These are phyloP conservation scores for Rhodotorula mucilaginosa DNA, from an alignment of 1,284 basidiomycete genomes.

Conservation along the genomic window DNA sequence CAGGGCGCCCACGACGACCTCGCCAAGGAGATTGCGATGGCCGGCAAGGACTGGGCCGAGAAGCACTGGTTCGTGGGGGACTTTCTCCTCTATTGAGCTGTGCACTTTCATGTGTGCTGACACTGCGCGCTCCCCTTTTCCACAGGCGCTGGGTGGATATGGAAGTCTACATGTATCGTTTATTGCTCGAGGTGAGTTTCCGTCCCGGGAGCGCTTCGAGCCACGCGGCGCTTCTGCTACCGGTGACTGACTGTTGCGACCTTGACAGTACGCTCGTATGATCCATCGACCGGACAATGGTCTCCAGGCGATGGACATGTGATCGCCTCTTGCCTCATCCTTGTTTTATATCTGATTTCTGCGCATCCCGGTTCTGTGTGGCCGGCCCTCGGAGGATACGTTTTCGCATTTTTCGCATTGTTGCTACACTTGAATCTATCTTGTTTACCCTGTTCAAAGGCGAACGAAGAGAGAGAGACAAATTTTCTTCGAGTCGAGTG, in stretches of 20 bases:
- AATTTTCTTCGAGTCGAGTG: too few relatives aligned
- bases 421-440: background rate
- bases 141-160: slow-evolving; percentile 24
- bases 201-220: background rate
- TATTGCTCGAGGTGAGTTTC: slow-evolving; percentile 30
- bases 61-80: slow-evolving; percentile 49
- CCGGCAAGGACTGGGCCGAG: slow-evolving; percentile 51
- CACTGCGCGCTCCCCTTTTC: background rate
- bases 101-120: background rate
- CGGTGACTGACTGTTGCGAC: too few relatives aligned
- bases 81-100: slow-evolving; percentile 41
- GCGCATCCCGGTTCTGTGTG: background rate
- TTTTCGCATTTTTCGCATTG: too few relatives aligned
- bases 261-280: background rate
- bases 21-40: slow-evolving; percentile 51
- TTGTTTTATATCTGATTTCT: background rate
- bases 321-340: background rate
- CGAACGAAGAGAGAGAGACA: background rate
- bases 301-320: background rate
- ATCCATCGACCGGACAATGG: background rate
- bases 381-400: too few relatives aligned
- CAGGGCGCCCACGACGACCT: slow-evolving; percentile 51
- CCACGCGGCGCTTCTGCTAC: too few relatives aligned
- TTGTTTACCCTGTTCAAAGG: background rate
- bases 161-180: slow-evolving; percentile 28